Evolutionary conservation across 345 rosid species (phyloP).

Genomic region (Lenwebbia sp.): DNA sequence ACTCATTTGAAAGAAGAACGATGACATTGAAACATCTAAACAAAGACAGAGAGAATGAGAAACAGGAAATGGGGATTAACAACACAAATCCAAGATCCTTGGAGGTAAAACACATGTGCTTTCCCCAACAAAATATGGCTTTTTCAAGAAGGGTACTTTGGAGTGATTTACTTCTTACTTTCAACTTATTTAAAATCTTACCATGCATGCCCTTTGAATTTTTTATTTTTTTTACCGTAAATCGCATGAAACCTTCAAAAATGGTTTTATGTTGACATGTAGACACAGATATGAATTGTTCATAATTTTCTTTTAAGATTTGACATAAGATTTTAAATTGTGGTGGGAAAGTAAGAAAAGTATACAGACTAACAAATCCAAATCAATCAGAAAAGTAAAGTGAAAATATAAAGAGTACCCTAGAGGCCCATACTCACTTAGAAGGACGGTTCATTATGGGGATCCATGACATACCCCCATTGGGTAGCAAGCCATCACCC

Average conservation of each 20-base stretch:
- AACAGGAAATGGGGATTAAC: background rate
- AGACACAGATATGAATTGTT: background rate
- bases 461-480: slow-evolving; percentile 72
- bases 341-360: background rate
- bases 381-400: background rate
- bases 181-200: background rate
- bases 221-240: background rate
- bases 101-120: background rate
- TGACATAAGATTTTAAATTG: background rate
- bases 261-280: background rate
- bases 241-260: background rate
- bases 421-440: slow-evolving; percentile 33
- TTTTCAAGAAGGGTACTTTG: background rate
- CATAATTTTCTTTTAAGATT: background rate
- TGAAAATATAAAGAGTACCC: background rate
- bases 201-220: background rate
- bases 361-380: background rate
- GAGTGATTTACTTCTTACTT: background rate
- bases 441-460: slow-evolving; percentile 54
- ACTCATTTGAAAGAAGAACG: background rate
- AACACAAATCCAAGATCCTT: background rate
- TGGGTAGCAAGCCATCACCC: slow-evolving; percentile 75
- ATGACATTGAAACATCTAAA: background rate
- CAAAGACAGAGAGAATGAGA: background rate
- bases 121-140: background rate